phyloP scores from a whole-genome alignment of 2,329 filamentous ascomycete species.

The Juglanconis oblonga region DNA sequence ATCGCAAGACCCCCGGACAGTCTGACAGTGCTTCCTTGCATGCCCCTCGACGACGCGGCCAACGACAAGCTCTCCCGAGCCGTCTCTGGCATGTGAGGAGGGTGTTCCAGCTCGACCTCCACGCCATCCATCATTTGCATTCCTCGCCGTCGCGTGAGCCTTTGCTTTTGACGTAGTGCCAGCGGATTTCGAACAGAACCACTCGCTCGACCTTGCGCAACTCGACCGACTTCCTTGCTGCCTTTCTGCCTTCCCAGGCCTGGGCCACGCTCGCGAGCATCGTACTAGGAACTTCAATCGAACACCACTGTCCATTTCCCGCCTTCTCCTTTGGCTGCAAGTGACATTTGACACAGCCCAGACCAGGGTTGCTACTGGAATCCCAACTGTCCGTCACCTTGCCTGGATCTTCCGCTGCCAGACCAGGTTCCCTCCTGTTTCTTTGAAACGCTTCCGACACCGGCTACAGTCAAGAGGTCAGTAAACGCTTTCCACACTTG shows the following conservation, averaged over 20 bases:
- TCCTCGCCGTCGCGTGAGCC: slow-evolving; percentile 4
- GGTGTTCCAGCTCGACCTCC: slow-evolving; percentile 2
- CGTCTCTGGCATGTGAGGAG: slow-evolving; percentile 17
- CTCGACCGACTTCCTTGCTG: neutral
- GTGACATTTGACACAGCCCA: too few relatives aligned
- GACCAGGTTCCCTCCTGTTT: slow-evolving; percentile 11
- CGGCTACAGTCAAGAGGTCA: slow-evolving; percentile 15
- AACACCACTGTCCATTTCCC: neutral
- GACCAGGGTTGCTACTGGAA: neutral
- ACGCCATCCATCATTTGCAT: slow-evolving; percentile 4
- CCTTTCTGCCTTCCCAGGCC: neutral
- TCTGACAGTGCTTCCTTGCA: neutral
- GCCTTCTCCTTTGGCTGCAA: too few relatives aligned
- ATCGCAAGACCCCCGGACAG: neutral
- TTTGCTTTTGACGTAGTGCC: neutral
- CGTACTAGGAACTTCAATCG: neutral
- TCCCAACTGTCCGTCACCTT: neutral
- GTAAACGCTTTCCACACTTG: neutral
- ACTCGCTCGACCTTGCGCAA: neutral
- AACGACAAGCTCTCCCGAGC: slow-evolving; percentile 2
- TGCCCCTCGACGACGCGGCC: slow-evolving; percentile 1
- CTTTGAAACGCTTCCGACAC: slow-evolving; percentile 23
- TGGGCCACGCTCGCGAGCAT: neutral
- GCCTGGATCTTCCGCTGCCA: slow-evolving; percentile 1
- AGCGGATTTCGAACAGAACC: neutral